Evolutionary conservation across 116 monocot species (phyloP), one percentile per base, ranked within the genome.

Genomic region (Zostera marina): DNA sequence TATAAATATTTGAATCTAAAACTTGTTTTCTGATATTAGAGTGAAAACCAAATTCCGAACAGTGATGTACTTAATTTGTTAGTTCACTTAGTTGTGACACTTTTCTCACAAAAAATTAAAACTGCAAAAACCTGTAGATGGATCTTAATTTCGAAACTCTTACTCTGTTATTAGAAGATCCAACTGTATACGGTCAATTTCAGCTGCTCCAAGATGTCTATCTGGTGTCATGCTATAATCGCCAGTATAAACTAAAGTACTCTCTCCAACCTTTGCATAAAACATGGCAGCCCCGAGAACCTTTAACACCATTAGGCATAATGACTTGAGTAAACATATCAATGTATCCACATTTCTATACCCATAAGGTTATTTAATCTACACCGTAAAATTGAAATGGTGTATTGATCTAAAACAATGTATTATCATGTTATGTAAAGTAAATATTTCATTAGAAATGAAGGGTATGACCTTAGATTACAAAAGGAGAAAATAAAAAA

Each of bases 211-310:
- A 64, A 94, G 84, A 76, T 94, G 93, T 60, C 93, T 76, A 77
- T 94, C 93, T 42, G 93, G 88, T 64, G 93, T 94, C 93, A 94
- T 94, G 66, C 88, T 94, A 64, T 94, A 94, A 67, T 94, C 93
- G n/a, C 92, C 93, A 41, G 93, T 94, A 41, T 94, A 94, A 15
- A 94, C 77, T 53, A 94, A 69, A 46, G 73, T 52, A 48, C 47
- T 71, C 40, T 71, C 71, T 47, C 93, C 84, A 61, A 81, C 84
- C 65, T 84, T 84, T 46, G 79, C 84, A 77, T 94, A 88, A 63
- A 94, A 75, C 93, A 94, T 94, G 54, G 79, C 93, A 53, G 93
- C 93, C 16, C 93, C 93, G 65, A 94, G 77, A 68, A 94, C 89
- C 89, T 88, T 19, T 41, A 42, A 58, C 22, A 58, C 16, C 55